phyloP scores from a whole-genome alignment of 495 filamentous ascomycete species.

The Annulohypoxylon stygium region DNA sequence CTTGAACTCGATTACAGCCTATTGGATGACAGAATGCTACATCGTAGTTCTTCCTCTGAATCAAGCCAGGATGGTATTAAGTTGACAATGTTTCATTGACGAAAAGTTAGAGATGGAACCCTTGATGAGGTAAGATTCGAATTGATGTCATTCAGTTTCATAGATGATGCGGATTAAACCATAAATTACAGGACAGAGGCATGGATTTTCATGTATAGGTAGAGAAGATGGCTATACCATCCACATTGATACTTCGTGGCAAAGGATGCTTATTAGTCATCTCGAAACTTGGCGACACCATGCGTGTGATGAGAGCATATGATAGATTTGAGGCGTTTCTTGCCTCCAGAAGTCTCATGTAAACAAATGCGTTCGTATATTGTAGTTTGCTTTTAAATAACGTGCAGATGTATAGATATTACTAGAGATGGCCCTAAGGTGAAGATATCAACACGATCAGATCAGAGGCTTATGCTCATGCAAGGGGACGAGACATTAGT shows the following conservation, averaged over 20 bases:
- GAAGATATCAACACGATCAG: slow-evolving; percentile 10
- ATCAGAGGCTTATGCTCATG: not conserved
- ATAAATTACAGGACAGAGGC: not conserved
- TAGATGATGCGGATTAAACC: slow-evolving; percentile 5
- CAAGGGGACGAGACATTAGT: not conserved
- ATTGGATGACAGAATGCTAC: not conserved
- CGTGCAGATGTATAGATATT: too few relatives aligned
- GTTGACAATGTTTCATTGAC: not conserved
- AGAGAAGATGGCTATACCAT: not conserved
- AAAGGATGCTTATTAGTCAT: not conserved
- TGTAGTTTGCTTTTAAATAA: not conserved
- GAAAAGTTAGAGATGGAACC: not conserved
- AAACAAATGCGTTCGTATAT: not conserved
- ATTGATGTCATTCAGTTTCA: not conserved
- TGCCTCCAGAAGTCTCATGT: not conserved
- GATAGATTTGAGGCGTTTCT: not conserved
- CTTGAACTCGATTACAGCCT: not conserved
- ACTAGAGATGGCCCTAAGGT: not conserved
- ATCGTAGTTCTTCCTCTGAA: not conserved
- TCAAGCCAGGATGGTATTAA: not conserved
- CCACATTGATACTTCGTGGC: not conserved
- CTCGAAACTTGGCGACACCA: not conserved
- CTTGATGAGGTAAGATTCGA: not conserved
- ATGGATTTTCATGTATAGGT: not conserved
- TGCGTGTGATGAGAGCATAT: not conserved